Percentiles rank a stretch among this genome's conserved stretches.
These are phyloP conservation scores for Botrytis deweyae DNA, from an alignment of 2,329 filamentous ascomycete genomes.

Conservation along the genomic window DNA sequence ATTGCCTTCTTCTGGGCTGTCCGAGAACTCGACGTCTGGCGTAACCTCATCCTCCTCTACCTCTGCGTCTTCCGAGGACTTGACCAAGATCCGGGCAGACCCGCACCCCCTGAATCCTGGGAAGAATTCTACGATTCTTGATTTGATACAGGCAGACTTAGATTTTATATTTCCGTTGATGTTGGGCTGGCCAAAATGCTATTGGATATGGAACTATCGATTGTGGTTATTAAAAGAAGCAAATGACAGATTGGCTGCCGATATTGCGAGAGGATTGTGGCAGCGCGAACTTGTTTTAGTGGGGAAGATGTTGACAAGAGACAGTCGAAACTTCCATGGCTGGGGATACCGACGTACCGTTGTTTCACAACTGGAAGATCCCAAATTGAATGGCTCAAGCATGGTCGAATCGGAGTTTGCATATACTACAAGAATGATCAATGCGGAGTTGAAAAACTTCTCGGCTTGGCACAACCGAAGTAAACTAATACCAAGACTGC, in stretches of 20 bases:
- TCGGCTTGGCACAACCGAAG: conserved; percentile 94
- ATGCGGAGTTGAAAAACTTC: conserved; percentile 86
- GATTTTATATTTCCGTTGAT: conserved; percentile 81
- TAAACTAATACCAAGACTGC: conserved; percentile 73
- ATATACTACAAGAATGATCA: conserved; percentile 89
- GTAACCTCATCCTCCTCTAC: conserved; percentile 58
- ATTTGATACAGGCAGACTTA: conserved; percentile 70
- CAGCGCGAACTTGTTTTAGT: conserved; percentile 78
- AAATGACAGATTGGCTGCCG: conserved; percentile 58
- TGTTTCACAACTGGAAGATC: conserved; percentile 70
- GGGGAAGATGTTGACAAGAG: conserved; percentile 81
- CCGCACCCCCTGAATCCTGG: conserved; percentile 49
- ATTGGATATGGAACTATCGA: conserved; percentile 99
- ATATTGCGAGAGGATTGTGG: conserved; percentile 68
- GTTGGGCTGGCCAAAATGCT: conserved; percentile 88
- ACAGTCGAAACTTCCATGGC: conserved; percentile 92
- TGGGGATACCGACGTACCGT: conserved; percentile 88
- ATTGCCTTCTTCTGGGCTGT: conserved; percentile 53
- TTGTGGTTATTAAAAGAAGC: conserved; percentile 78
- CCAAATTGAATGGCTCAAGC: conserved; percentile 52
- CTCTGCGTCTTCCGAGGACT: conserved; percentile 54
- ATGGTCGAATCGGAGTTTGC: conserved; percentile 80
- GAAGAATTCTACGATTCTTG: conserved; percentile 52
- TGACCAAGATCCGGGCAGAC: conserved; percentile 51
- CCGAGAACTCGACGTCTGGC: conserved; percentile 61